Evolutionary conservation across 148 eudicot species (phyloP), one percentile per base, ranked within the genome.

Genomic region (Rhododendron molle): DNA sequence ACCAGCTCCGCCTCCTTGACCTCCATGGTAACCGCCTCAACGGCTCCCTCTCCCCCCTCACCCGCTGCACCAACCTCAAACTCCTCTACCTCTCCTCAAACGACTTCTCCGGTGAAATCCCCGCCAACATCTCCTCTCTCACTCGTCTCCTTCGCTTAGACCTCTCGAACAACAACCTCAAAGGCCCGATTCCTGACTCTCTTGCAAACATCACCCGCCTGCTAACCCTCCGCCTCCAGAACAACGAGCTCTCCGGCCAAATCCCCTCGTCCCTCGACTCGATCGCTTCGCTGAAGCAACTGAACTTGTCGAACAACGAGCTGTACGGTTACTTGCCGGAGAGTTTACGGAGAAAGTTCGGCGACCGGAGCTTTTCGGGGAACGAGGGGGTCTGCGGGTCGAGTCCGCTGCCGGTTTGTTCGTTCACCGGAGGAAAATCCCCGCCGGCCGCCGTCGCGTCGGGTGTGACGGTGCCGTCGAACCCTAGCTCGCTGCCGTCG

Each of bases 21-120:
- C 95, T 96, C 88, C 90, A 90, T n/a, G 58, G 84, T 49, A 96
- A 96, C 89, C 98, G 99, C 86, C 90, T 96, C 56, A 96, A 96
- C 81, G 97, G 98, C 85, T 86, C 95, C 65, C 54, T 96, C 15
- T 74, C 88, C 7, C 86, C 95, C 20, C 43, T 95, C 74, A 34
- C 93, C 1, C 78, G 49, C 9, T 92, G 93, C 83, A 73, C 90
- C 13, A 94, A 93, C 81, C 88, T 96, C 58, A 94, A 95, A 30
- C 95, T 89, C 18, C 78, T 94, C 15, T 96, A 96, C 82, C 96
- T 96, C 86, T 93, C 95, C 1, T 84, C 86, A 23, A 96, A 96
- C 85, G 99, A 96, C 83, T 85, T 96, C 50, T 92, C 99, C 86
- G 98, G 95, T 9, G 85, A 88, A 18, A 87, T 96, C 0, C 93